phyloP scores from a whole-genome alignment of 495 filamentous ascomycete species.

The Annulohypoxylon bovei region DNA sequence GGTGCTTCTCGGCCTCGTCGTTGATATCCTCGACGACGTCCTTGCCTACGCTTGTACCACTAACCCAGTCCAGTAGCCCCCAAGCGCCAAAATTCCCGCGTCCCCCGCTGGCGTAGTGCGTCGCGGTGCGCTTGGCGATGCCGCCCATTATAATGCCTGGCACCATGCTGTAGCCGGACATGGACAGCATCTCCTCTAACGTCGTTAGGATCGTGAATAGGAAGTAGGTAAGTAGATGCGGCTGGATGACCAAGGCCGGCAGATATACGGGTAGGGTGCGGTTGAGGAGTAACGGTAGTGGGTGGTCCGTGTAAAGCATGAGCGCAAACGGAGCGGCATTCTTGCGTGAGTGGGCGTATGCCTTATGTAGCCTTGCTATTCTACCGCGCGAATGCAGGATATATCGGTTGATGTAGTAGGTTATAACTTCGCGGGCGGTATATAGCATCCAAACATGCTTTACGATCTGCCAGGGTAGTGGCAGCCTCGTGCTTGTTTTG shows the following conservation, averaged over 20 bases:
- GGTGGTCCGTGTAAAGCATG: conserved; percentile 78
- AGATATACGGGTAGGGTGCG: conserved; percentile 78
- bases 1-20: conserved; percentile 68
- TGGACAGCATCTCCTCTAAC: conserved; percentile 78
- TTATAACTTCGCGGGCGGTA: conserved; percentile 63
- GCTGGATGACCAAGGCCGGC: conserved; percentile 69
- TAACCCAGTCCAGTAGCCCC: conserved; percentile 80
- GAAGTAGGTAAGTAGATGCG: conserved; percentile 85
- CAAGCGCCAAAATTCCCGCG: conserved; percentile 80
- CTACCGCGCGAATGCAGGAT: conserved; percentile 64
- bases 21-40: conserved; percentile 64
- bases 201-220: conserved; percentile 73
- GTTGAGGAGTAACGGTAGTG: conserved; percentile 72
- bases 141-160: conserved; percentile 81
- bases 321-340: conserved; percentile 69
- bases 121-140: conserved; percentile 74
- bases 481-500: conserved; percentile 55
- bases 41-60: conserved; percentile 72
- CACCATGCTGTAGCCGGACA: conserved; percentile 79
- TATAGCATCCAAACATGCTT: conserved; percentile 73
- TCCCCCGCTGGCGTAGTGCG: conserved; percentile 68
- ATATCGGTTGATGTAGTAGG: conserved; percentile 80
- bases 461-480: conserved; percentile 62
- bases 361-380: conserved; percentile 59
- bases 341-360: conserved; percentile 69